Percentiles rank a stretch among this genome's conserved stretches.
Evolutionary conservation across 345 rosid species (phyloP).

Genomic region (Lepidium aucheri): DNA sequence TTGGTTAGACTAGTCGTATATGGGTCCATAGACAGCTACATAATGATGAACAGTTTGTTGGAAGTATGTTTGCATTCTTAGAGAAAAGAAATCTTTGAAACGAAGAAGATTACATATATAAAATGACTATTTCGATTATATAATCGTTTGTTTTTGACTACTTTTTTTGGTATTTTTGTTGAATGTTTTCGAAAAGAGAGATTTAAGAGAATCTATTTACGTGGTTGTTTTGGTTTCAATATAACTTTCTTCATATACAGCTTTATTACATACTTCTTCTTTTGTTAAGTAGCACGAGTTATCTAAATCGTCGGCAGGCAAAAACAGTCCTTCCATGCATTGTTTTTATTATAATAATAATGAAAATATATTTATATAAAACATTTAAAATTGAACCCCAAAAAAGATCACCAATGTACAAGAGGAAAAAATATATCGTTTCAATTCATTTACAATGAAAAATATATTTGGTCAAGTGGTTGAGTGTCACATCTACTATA

Average conservation of each 20-base stretch:
- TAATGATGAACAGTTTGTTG: slow-evolving; percentile 1
- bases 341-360: background rate
- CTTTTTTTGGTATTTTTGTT: slow-evolving; percentile 8
- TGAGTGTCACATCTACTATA: no score
- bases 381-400: background rate
- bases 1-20: background rate
- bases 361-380: background rate
- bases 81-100: background rate
- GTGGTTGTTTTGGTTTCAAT: slow-evolving; percentile 3
- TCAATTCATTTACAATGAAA: no score
- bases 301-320: slow-evolving; percentile 24
- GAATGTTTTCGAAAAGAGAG: background rate
- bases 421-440: no score
- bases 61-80: background rate
- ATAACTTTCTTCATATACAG: background rate
- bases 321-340: background rate
- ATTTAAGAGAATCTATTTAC: slow-evolving; percentile 10
- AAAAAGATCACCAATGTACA: no score
- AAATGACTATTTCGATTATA: background rate
- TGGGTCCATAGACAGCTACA: slow-evolving; percentile 8
- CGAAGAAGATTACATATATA: background rate
- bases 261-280: background rate
- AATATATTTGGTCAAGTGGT: no score
- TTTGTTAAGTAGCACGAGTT: background rate
- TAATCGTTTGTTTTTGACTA: slow-evolving; percentile 33